phyloP scores from a whole-genome alignment of 495 filamentous ascomycete genomes.

The Penicillium psychrofluorescens region DNA sequence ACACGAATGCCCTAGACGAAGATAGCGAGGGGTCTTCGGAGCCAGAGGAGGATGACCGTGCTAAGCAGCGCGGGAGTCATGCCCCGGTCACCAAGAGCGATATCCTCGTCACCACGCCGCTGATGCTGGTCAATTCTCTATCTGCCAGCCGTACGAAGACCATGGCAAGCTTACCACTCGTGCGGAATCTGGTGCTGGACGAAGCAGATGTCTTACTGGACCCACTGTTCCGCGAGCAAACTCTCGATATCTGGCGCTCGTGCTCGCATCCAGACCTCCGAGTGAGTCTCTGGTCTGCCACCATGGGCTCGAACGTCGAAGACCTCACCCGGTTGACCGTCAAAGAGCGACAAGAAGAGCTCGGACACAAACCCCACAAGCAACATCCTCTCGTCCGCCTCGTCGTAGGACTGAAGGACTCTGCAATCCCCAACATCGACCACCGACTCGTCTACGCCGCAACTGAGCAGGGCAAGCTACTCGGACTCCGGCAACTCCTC shows the following conservation, averaged over 20 bases:
- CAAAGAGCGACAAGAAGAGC: conserved; percentile 34
- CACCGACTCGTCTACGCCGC: conserved; percentile 88
- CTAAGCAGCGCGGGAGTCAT: conserved; percentile 31
- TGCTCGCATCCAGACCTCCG: conserved; percentile 60
- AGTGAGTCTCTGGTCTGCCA: conserved; percentile 87
- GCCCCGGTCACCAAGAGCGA: conserved; percentile 58
- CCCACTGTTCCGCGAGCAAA: conserved; percentile 83
- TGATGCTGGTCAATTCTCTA: conserved; percentile 68
- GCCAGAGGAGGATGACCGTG: conserved; percentile 31
- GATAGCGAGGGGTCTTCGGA: conserved; percentile 29
- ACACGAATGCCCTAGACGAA: conserved; percentile 31
- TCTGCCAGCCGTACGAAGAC: conserved; percentile 38
- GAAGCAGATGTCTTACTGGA: conserved; percentile 95
- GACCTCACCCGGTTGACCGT: conserved; percentile 60
- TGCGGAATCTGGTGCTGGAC: conserved; percentile 73
- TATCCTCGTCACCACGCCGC: conserved; percentile 83
- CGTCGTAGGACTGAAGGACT: conserved; percentile 91
- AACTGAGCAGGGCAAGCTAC: conserved; percentile 86
- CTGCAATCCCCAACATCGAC: conserved; percentile 81
- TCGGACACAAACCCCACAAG: conserved; percentile 10
- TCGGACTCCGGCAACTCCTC: conserved; percentile 87
- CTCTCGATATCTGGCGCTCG: conserved; percentile 74
- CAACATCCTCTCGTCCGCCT: conserved; percentile 62
- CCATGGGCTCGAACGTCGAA: conserved; percentile 91
- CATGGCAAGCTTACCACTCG: conserved; percentile 47